Evolutionary conservation across 305 asterid genomes (phyloP), one percentile per base, ranked within the genome.

Genomic region (Petunia hybrid): DNA sequence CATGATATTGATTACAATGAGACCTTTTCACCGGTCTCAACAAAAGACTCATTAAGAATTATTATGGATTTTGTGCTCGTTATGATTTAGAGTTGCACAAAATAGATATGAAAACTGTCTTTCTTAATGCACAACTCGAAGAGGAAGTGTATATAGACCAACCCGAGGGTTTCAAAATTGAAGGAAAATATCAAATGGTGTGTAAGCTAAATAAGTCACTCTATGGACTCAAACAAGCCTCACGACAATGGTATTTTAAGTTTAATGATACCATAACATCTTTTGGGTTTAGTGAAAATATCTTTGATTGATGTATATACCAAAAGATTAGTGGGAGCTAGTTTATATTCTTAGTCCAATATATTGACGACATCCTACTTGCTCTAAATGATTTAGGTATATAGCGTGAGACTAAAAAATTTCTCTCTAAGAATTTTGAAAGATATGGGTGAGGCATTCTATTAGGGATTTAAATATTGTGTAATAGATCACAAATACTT

Each of bases 311-410:
- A 13, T 65, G 71, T 22, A 4, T 65, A 22, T 65, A 65, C 8
- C 39, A 12, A 9, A 65, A 65, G 71, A 38, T 65, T 4, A 38
- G 71, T 38, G 41, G 45, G 71, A 65, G 71, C 43, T 16, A 38
- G 71, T 65, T 65, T 65, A 38, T 65, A 22, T 16, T 65, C 8
- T 65, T 65, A 16, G 71, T 65, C 13, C 12, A 9, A 31, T 65
- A 65, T 65, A 41, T 16, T 65, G 71, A 65, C 31, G 71, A 65
- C 36, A 65, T 65, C 31, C 31, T 65, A 5, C 43, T 65, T 65
- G 71, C 7, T 65, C 10, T 41, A 4, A 65, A 65, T 65, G 71
- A 65, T 38, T 31, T 3, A 9, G 31, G 6, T 38, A 3, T 65
- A 5, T 5, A 6, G 31, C 31, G n/a, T 62, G 68, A 62, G 5